Evolutionary conservation across 116 monocot genomes (phyloP).

Genomic region (Phalaenopsis hybrid): DNA sequence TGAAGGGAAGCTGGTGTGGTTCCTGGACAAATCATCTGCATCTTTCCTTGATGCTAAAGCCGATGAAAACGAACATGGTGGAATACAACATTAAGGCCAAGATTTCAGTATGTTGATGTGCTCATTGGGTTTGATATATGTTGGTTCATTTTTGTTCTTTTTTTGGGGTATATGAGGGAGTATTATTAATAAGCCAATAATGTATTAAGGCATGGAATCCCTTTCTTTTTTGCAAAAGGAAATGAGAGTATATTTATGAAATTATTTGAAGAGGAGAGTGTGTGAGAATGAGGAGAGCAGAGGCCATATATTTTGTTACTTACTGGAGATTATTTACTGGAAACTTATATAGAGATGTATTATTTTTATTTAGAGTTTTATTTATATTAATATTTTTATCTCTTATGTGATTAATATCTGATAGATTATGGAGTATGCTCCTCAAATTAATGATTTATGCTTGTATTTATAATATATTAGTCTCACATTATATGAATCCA

Average conservation of each 20-base stretch:
- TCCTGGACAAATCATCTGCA: constrained; percentile 51
- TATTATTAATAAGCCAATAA: background rate
- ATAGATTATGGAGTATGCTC: too few species aligned
- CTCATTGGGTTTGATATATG: background rate
- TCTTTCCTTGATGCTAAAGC: background rate
- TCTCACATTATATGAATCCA: too few species aligned
- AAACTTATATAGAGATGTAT: too few species aligned
- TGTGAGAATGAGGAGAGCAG: background rate
- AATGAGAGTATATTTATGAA: background rate
- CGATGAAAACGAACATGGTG: background rate
- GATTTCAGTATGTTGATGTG: background rate
- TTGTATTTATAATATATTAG: too few species aligned
- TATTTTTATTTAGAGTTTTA: too few species aligned
- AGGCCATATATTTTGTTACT: background rate
- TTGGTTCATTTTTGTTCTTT: background rate
- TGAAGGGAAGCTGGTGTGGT: constrained; percentile 70
- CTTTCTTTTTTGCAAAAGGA: background rate
- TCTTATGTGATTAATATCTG: too few species aligned
- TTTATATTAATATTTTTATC: too few species aligned
- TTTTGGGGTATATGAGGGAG: background rate
- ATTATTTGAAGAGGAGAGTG: background rate
- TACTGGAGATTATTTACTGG: background rate
- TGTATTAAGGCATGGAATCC: background rate
- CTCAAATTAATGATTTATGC: too few species aligned
- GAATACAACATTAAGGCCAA: background rate